Conservation (phyloP, 352 stramenopile species). For the Pythium sukuiense region DNA sequence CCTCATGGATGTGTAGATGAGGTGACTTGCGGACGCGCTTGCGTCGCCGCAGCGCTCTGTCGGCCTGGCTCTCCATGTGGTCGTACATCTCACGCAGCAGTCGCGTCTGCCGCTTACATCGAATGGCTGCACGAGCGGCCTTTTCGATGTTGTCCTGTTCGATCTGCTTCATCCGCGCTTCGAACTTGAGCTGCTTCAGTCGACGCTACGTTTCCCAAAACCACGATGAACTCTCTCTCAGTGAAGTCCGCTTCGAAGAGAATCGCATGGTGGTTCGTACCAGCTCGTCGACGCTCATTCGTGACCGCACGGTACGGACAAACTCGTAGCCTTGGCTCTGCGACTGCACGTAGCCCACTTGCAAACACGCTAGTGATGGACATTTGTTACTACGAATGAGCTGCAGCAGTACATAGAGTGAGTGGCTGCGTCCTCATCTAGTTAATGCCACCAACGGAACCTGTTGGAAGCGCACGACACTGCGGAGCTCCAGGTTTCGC, state of each 20-base stretch:
- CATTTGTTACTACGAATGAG: constrained; percentile 45
- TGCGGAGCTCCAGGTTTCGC: constrained; percentile 39
- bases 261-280: constrained; percentile 26
- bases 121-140: constrained; percentile 31
- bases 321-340: constrained; percentile 39
- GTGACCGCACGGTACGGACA: constrained; percentile 35
- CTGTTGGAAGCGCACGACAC: constrained; percentile 49
- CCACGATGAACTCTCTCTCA: background rate
- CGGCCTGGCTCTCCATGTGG: constrained; percentile 52
- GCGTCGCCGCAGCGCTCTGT: constrained; percentile 47
- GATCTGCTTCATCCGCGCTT: constrained; percentile 32
- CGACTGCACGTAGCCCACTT: constrained; percentile 52
- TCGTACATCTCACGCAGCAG: constrained; percentile 51
- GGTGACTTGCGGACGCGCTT: constrained; percentile 56
- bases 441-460: constrained; percentile 15
- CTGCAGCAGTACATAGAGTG: constrained; percentile 14
- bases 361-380: constrained; percentile 52
- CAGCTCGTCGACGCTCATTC: constrained; percentile 57
- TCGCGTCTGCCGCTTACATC: constrained; percentile 43
- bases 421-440: background rate
- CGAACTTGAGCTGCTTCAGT: constrained; percentile 49
- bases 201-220: constrained; percentile 17
- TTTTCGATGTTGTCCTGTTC: constrained; percentile 36
- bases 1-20: constrained; percentile 62
- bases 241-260: too few relatives aligned